Evolutionary conservation across 1,284 basidiomycete species (phyloP).

Genomic region (Rhodotorula sp.): DNA sequence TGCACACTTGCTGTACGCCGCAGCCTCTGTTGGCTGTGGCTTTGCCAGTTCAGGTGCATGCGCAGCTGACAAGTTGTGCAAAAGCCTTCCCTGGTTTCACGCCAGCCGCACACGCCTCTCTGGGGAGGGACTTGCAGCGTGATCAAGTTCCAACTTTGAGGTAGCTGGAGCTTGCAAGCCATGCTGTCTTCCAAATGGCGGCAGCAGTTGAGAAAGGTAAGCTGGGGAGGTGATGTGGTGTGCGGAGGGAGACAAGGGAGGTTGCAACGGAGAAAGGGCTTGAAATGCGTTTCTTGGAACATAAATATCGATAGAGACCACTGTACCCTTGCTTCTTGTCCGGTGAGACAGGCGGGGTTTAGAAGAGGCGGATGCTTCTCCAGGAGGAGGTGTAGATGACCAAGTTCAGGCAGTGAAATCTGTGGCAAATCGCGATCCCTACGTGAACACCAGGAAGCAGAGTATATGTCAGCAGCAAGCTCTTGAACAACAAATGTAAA

Average conservation of each 20-base stretch:
- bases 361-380: slow-evolving; percentile 13
- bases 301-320: slow-evolving; percentile 43
- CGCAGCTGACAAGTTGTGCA: slow-evolving; percentile 51
- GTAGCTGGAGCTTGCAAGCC: slow-evolving; percentile 54
- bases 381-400: slow-evolving; percentile 35
- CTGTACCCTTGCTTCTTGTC: slow-evolving; percentile 39
- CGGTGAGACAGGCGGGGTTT: slow-evolving; percentile 39
- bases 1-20: not conserved
- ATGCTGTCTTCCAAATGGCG: slow-evolving; percentile 15
- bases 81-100: slow-evolving; percentile 61
- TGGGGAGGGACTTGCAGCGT: slow-evolving; percentile 80
- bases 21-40: not conserved
- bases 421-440: too few relatives aligned
- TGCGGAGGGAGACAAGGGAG: slow-evolving; percentile 31
- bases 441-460: too few relatives aligned
- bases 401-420: too few relatives aligned
- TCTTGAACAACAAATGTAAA: too few relatives aligned
- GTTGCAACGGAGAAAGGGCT: slow-evolving; percentile 30
- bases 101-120: slow-evolving; percentile 64
- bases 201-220: slow-evolving; percentile 26
- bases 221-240: slow-evolving; percentile 32
- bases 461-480: too few relatives aligned
- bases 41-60: not conserved
- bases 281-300: slow-evolving; percentile 44
- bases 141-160: slow-evolving; percentile 71